These are phyloP conservation scores for Metschnikowia borealis DNA, from an alignment of 805 yeast genomes.

Conservation along the genomic window DNA sequence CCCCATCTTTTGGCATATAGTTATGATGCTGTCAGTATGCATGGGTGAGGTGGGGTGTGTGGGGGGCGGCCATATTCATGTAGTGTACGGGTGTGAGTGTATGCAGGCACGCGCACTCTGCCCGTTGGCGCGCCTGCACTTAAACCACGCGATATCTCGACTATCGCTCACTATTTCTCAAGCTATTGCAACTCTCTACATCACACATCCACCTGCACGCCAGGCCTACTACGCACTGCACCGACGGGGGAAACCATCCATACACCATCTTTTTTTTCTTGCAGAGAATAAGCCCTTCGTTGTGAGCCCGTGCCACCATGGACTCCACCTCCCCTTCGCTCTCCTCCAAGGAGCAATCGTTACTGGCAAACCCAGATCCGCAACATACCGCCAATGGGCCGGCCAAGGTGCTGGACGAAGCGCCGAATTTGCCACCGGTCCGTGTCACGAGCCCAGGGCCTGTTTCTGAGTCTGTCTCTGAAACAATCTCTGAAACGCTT, in stretches of 20 bases:
- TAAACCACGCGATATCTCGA: constrained; percentile 7
- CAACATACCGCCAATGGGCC: not conserved
- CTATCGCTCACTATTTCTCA: not conserved
- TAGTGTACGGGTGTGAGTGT: not conserved
- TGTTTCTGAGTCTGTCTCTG: not conserved
- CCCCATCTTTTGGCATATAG: no score
- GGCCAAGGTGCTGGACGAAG: no score
- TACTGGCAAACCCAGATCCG: not conserved
- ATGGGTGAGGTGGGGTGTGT: not conserved
- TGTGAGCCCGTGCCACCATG: not conserved
- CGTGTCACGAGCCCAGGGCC: not conserved
- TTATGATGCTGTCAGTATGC: no score
- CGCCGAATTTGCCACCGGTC: not conserved
- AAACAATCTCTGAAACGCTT: not conserved
- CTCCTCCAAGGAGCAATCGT: not conserved
- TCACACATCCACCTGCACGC: not conserved
- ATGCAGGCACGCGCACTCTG: not conserved
- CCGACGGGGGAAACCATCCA: not conserved
- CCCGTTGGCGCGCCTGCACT: constrained; percentile 2
- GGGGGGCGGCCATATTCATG: not conserved
- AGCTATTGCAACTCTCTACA: not conserved
- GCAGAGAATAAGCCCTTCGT: not conserved
- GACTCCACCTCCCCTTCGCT: not conserved
- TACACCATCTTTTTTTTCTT: not conserved
- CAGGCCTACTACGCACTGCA: not conserved